phyloP scores from a whole-genome alignment of 208 protist species.

The Acanthamoeba lenticulata region DNA sequence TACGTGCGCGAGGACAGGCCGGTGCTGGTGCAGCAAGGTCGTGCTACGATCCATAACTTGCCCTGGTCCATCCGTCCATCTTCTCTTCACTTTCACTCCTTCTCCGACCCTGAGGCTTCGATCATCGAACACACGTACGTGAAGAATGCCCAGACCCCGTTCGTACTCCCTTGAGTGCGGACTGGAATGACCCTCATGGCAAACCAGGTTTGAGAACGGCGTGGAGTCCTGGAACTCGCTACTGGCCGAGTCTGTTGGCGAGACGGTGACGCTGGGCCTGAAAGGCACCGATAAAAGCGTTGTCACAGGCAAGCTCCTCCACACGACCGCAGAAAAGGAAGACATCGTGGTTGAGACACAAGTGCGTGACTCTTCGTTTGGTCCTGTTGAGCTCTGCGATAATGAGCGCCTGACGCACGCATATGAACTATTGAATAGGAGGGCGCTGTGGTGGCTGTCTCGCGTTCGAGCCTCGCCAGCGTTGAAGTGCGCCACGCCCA shows the following conservation, averaged over 20 bases:
- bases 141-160: background rate
- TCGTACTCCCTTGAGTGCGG: background rate
- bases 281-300: background rate
- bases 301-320: slow-evolving; percentile 20
- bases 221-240: background rate
- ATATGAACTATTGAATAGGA: background rate
- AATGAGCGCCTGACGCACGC: background rate
- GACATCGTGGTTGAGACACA: background rate
- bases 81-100: background rate
- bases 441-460: background rate
- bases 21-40: background rate
- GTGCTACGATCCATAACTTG: background rate
- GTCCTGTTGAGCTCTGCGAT: background rate
- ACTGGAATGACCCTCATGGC: background rate
- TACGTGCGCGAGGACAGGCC: slow-evolving; percentile 8
- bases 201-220: background rate
- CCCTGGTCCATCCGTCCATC: background rate
- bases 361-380: background rate
- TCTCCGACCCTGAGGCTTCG: background rate
- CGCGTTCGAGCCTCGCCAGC: background rate
- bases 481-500: background rate
- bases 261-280: background rate
- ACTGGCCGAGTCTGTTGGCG: background rate
- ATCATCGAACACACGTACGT: slow-evolving; percentile 46
- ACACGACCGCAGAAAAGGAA: background rate